A percentile compares a stretch with the other conserved stretches of the same genome.
These are phyloP conservation scores for Erodium texanum DNA, from an alignment of 441 rosid genomes.

Conservation along the genomic window DNA sequence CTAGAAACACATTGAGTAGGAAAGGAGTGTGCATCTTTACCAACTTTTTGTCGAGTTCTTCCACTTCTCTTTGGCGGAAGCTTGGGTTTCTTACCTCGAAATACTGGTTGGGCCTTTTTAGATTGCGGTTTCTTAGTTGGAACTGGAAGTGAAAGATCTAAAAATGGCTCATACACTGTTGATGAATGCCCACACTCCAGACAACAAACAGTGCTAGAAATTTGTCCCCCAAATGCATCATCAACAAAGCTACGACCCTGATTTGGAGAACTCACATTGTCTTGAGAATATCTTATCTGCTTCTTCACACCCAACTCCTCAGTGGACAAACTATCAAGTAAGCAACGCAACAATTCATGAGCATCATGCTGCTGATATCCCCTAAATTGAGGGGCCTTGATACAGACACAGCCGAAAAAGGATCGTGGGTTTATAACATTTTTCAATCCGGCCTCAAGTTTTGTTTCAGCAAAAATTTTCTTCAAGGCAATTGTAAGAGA, in stretches of 20 bases:
- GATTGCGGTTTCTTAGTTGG: conserved; percentile 70
- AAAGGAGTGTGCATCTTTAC: conserved; percentile 28
- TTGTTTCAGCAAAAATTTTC: conserved; percentile 59
- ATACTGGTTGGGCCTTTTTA: conserved; percentile 39
- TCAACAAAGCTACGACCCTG: conserved; percentile 55
- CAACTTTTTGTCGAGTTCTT: conserved; percentile 32
- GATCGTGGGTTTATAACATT: conserved; percentile 62
- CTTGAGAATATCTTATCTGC: conserved; percentile 30
- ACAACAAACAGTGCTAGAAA: conserved; percentile 78
- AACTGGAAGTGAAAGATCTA: conserved; percentile 86
- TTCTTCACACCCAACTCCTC: conserved; percentile 60
- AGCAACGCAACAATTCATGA: conserved; percentile 77
- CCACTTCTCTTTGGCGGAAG: conserved; percentile 52
- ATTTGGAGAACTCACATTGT: conserved; percentile 27
- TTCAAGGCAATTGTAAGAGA: conserved; percentile 57
- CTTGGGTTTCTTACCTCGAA: conserved; percentile 64
- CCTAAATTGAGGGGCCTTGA: conserved; percentile 80
- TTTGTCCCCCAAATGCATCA: conserved; percentile 68
- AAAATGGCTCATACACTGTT: conserved; percentile 70
- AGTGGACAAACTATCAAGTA: conserved; percentile 68
- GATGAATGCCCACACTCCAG: conserved; percentile 74
- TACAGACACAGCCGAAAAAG: conserved; percentile 52
- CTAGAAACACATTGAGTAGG: conserved; percentile 28
- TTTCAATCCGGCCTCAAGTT: conserved; percentile 42
- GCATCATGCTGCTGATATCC: conserved; percentile 96